A percentile compares a stretch with the other conserved stretches of the same genome.
Conservation (phyloP, 805 yeast species). For the Blastobotrys mokoenaii region DNA sequence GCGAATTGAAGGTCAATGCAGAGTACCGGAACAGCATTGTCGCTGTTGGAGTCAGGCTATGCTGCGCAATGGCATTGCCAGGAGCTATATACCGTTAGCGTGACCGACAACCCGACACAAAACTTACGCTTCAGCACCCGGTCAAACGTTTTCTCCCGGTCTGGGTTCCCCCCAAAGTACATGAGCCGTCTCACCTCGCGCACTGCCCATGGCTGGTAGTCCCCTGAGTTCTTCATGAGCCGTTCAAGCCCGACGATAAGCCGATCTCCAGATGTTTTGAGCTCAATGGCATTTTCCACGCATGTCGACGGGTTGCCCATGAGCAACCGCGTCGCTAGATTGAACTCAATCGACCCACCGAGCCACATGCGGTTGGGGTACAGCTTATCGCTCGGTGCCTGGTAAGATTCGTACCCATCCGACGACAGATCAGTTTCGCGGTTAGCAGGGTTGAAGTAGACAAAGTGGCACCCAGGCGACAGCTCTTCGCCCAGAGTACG, state of each 20-base stretch:
- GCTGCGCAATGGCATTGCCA: constrained; percentile 12
- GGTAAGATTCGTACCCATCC: constrained; percentile 80
- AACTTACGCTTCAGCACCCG: constrained; percentile 18
- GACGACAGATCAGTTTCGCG: constrained; percentile 39
- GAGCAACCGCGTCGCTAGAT: constrained; percentile 23
- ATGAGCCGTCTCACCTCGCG: constrained; percentile 53
- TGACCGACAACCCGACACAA: background rate
- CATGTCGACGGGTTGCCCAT: constrained; percentile 31
- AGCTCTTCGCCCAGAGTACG: constrained; percentile 15
- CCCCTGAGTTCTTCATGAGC: constrained; percentile 28
- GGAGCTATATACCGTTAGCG: background rate
- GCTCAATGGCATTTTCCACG: constrained; percentile 46
- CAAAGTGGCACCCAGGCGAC: constrained; percentile 51
- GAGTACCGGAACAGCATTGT: constrained; percentile 54
- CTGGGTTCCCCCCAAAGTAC: constrained; percentile 40
- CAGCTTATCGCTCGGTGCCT: constrained; percentile 43
- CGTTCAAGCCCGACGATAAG: constrained; percentile 52
- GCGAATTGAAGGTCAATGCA: constrained; percentile 74
- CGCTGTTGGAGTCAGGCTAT: constrained; percentile 32
- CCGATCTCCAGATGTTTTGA: constrained; percentile 17
- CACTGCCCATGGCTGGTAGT: constrained; percentile 21
- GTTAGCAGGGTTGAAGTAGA: constrained; percentile 56
- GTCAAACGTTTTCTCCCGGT: constrained; percentile 13
- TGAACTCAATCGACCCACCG: constrained; percentile 50
- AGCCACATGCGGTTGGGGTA: constrained; percentile 68